Base-by-base conservation (phyloP, 495 filamentous ascomycete species). In the Tuber melanosporum region DNA sequence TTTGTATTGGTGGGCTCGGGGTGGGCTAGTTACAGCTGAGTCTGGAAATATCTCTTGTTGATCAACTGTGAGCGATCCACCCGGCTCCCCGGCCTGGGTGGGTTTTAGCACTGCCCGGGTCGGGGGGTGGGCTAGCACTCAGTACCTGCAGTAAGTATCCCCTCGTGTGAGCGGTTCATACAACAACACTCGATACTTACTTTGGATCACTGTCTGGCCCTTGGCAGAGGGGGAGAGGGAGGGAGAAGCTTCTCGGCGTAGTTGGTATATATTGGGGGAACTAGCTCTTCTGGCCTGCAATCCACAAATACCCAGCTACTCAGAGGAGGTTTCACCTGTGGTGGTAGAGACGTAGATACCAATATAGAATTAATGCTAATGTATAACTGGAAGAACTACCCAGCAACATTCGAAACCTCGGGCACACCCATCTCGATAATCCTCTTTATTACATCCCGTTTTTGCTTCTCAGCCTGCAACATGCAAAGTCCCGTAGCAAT, bases 391-490 rank as follows among this genome's bases (percentile, higher is more conserved):
- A 36, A 36, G 32, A 66, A 36, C 26, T 66, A 66, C 14, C 57
- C 57, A 5, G 26, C 26, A 32, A 7, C 4, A 39, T 3, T 45
- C 7, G 20, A 17, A 12, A 15, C 1, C 73, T 71, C 57, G 19
- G 22, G 3, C 12, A 70, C 8, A 39, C 39, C 20, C 17, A 0
- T 0, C 71, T 70, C 62, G 2, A 77, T n/a, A 45, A 76, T 77
- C 46, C 39, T 10, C 20, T 70, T 14, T 8, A 82, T 49, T 7
- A 43, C 52, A 10, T 82, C 80, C 43, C 81, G 47, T 79, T 83
- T 83, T 72, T 80, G 70, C 52, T 83, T 83, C 74, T 83, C 81
- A 22, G 49, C 81, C 74, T 74, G 72, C 41, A 83, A 26, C 81
- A 83, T 83, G 43, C 81, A 83, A 43, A 78, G 44, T 19, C 78